phyloP scores from a whole-genome alignment of 129 eudicot genomes.

The Saussurea involucrata region DNA sequence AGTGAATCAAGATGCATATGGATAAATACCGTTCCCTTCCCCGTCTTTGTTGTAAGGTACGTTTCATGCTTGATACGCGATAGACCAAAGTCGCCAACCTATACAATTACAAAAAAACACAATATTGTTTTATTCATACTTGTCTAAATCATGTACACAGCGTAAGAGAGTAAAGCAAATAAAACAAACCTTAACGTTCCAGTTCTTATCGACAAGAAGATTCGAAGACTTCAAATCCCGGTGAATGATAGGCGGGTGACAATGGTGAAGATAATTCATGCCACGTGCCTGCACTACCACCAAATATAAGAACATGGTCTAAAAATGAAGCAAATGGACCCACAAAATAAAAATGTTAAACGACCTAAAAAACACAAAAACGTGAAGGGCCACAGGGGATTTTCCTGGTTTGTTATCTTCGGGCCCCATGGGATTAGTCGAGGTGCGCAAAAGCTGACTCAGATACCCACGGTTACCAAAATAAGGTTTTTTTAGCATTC shows the following conservation, averaged over 20 bases:
- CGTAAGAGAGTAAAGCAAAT: not conserved
- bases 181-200: slow-evolving; percentile 82
- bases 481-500: not conserved
- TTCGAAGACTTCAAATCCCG: slow-evolving; percentile 95
- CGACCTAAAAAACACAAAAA: not conserved
- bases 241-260: slow-evolving; percentile 87
- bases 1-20: slow-evolving; percentile 14
- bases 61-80: slow-evolving; percentile 90
- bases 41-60: slow-evolving; percentile 77
- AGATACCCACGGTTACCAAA: too few species aligned
- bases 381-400: too few species aligned
- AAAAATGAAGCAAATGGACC: not conserved
- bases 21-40: slow-evolving; percentile 90
- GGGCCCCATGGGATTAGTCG: too few species aligned
- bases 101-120: slow-evolving; percentile 8
- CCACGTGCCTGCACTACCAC: slow-evolving; percentile 78
- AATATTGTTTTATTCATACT: not conserved
- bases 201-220: slow-evolving; percentile 94
- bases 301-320: not conserved
- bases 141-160: not conserved
- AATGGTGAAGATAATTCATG: slow-evolving; percentile 93
- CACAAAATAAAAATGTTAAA: not conserved
- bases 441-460: too few species aligned
- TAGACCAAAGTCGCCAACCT: slow-evolving; percentile 99
- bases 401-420: too few species aligned